Base-by-base conservation (phyloP, 2,329 filamentous ascomycete species). In the Scorias spongiosa region DNA sequence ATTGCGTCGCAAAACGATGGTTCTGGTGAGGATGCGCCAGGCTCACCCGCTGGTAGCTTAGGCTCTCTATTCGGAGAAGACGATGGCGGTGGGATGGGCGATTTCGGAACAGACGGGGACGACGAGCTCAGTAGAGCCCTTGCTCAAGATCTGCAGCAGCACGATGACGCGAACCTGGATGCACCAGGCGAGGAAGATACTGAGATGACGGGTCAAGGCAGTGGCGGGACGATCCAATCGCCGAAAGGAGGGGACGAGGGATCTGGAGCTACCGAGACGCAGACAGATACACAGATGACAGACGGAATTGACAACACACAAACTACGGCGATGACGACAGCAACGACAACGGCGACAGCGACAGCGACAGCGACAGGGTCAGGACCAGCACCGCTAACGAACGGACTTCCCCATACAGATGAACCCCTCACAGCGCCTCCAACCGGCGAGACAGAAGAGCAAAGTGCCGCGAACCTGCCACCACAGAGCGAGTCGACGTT, bases 51-150 rank as follows among this genome's bases (percentile, higher is more conserved):
- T 10, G 83, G 89, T 48, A 93, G 85, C 40, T 68, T 95, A 0
- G 58, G 57, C 40, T 93, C 87, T 2, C 69, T 98, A 1, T 98
- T 96, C 59, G 91, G 89, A 2, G 78, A 81, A 60, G 80, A 63
- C 58, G 68, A 65, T 18, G 66, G 62, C 10, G 62, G 62, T 58
- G 67, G 73, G 50, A 50, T 17, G 55, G 54, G 39, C 39, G 66
- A 62, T 4, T 93, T 86, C 58, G 83, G 75, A 0, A 80, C 82
- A 10, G 86, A 93, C 38, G 86, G 93, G 36, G 86, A 93, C 46
- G 80, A 87, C 52, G 84, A 88, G 50, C 87, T 93, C 52, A 80
- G 80, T 2, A 69, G 79, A 44, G 81, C 81, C 1, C 81, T 94
- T 63, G 78, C 78, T 32, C 68, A 62, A 40, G 65, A 63, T 15